Evolutionary conservation across 1,284 basidiomycete genomes (phyloP), one percentile per base, ranked within the genome.

Genomic region (Ceratobasidium sp.): DNA sequence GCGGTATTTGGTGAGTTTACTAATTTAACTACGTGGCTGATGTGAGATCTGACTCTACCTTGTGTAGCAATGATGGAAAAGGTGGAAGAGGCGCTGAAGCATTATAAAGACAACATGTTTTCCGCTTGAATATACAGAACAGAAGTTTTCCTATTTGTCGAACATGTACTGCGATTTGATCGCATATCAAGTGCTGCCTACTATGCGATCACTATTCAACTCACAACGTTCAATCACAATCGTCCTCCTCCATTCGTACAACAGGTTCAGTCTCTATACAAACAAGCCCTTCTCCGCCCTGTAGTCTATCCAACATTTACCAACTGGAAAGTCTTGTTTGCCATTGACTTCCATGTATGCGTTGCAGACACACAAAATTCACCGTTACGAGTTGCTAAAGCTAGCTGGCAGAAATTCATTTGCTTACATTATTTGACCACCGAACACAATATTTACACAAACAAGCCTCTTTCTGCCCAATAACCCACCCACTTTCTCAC

Each of bases 11-110:
- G 63, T 66, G 49, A 41, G 63, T 57, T n/a, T 3, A 35, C n/a
- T n/a, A 38, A 30, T 54, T 8, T 18, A 52, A 18, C 46, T 23
- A 11, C 11, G 21, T 14, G 41, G 1, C 8, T 6, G 8, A 28
- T 3, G 9, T 14, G 21, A 26, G 8, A 61, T 7, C n/a, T 18
- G 30, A 46, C 38, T 61, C 13, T 28, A 16, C 26, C 38, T 44
- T 28, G 18, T 18, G 2, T 92, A 38, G 86, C 83, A 0, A 87
- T 91, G 85, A 83, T 85, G 9, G 87, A 89, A 76, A 84, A 90
- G 38, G 85, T 90, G 5, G 86, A 86, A 67, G 46, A 30, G 18
- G 73, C 73, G 46, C 44, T 75, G 26, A 67, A 38, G 3, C 58
- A 16, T 4, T 61, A 61, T 46, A 61, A 44, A 61, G 32, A 5